Conservation (phyloP, 2,329 filamentous ascomycete species). For the Ceratocystis colombiana region DNA sequence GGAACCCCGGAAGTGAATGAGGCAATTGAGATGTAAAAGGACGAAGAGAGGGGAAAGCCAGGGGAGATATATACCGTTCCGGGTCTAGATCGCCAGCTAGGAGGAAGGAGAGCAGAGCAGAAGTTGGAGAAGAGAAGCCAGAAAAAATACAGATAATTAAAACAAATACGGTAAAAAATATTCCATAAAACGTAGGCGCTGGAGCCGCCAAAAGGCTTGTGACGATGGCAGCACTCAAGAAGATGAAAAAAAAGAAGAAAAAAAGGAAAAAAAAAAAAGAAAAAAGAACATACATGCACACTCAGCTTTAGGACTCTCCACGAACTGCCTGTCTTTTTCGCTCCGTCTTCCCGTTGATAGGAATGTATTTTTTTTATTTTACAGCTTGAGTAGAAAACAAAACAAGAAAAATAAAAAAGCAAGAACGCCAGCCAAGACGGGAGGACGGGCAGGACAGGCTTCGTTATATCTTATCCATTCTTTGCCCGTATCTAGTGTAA, state of each 20-base stretch:
- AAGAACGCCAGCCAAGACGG: no score
- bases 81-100: neutral
- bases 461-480: no score
- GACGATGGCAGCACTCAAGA: neutral
- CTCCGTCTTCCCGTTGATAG: neutral
- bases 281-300: neutral
- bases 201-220: slow-evolving; percentile 1
- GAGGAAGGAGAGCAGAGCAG: neutral
- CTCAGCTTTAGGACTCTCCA: neutral
- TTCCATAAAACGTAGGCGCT: neutral
- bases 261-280: neutral
- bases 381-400: no score
- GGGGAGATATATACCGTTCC: slow-evolving; percentile 14
- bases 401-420: no score
- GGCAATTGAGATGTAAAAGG: neutral
- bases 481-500: no score
- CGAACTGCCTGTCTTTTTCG: neutral
- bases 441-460: no score
- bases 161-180: neutral
- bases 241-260: neutral
- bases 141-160: neutral
- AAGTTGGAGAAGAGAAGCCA: neutral
- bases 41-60: slow-evolving; percentile 6
- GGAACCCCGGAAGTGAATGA: neutral
- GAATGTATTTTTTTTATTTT: no score